These are phyloP conservation scores for Microcera coccophila DNA, from an alignment of 2,329 filamentous ascomycete genomes.

Conservation along the genomic window DNA sequence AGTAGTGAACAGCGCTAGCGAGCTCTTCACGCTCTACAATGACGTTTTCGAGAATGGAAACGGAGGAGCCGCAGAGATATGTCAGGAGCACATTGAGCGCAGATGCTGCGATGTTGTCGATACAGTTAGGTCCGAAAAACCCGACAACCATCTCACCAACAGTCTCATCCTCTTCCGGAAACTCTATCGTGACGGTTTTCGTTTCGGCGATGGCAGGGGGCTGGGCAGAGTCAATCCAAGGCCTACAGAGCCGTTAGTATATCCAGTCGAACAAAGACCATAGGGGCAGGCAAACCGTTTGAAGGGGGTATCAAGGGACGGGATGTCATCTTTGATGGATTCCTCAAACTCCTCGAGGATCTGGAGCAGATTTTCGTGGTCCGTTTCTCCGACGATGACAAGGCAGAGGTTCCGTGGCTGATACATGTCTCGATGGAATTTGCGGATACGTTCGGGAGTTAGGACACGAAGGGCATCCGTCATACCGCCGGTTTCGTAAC, in stretches of 20 bases:
- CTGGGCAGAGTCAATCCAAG: slow-evolving; percentile 86
- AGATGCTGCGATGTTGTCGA: slow-evolving; percentile 61
- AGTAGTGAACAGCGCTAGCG: slow-evolving; percentile 78
- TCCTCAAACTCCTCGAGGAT: slow-evolving; percentile 87
- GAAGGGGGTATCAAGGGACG: slow-evolving; percentile 70
- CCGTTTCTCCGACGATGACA: slow-evolving; percentile 85
- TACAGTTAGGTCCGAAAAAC: slow-evolving; percentile 82
- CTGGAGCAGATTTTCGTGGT: slow-evolving; percentile 73
- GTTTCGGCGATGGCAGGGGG: slow-evolving; percentile 70
- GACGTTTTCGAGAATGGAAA: slow-evolving; percentile 84
- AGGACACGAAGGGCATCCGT: slow-evolving; percentile 85
- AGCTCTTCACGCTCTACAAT: slow-evolving; percentile 92
- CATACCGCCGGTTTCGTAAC: slow-evolving; percentile 98
- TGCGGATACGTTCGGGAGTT: slow-evolving; percentile 84
- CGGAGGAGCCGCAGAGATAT: slow-evolving; percentile 90
- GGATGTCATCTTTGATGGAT: slow-evolving; percentile 78
- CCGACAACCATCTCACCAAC: slow-evolving; percentile 81
- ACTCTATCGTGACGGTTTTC: slow-evolving; percentile 74
- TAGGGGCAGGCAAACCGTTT: slow-evolving; percentile 46
- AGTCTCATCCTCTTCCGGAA: slow-evolving; percentile 94
- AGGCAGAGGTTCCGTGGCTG: slow-evolving; percentile 93
- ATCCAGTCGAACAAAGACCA: not conserved
- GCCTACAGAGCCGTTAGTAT: slow-evolving; percentile 38
- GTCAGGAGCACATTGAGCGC: slow-evolving; percentile 77
- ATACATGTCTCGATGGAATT: slow-evolving; percentile 95